phyloP scores from a whole-genome alignment of 1,284 basidiomycete genomes.

The Austroboletus novae-zelandiae region DNA sequence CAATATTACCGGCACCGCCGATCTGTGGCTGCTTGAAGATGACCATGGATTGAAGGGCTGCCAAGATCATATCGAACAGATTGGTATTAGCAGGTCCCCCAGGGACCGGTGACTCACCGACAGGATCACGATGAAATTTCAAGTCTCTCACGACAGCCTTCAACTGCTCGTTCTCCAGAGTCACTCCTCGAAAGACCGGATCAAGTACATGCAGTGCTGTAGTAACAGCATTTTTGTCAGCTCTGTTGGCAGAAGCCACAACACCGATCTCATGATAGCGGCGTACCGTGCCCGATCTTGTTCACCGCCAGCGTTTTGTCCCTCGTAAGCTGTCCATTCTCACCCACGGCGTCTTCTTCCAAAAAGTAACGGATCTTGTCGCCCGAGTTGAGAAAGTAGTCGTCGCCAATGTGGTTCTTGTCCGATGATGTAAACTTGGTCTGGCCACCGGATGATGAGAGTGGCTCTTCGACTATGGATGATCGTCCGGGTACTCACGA shows the following conservation, averaged over 20 bases:
- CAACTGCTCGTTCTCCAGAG: slow-evolving; percentile 72
- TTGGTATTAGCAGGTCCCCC: background rate
- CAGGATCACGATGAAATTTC: slow-evolving; percentile 78
- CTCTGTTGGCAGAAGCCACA: background rate
- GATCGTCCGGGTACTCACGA: slow-evolving; percentile 42
- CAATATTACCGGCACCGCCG: slow-evolving; percentile 74
- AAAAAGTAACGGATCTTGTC: slow-evolving; percentile 93
- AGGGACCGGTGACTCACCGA: slow-evolving; percentile 46
- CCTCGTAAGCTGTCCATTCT: slow-evolving; percentile 63
- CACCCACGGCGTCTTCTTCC: slow-evolving; percentile 76
- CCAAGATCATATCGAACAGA: background rate
- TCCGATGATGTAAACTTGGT: slow-evolving; percentile 88
- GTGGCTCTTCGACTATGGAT: no score
- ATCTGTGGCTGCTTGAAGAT: slow-evolving; percentile 89
- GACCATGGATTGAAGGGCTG: slow-evolving; percentile 92
- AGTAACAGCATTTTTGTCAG: background rate
- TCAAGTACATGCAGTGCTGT: slow-evolving; percentile 82
- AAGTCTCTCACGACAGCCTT: slow-evolving; percentile 70
- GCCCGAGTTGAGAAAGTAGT: slow-evolving; percentile 88
- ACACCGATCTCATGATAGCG: background rate
- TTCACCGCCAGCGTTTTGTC: slow-evolving; percentile 80
- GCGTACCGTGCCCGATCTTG: slow-evolving; percentile 78
- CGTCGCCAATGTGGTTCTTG: slow-evolving; percentile 79
- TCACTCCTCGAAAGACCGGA: slow-evolving; percentile 74
- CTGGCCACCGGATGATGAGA: slow-evolving; percentile 36